Evolutionary conservation across 495 filamentous ascomycete genomes (phyloP).

Genomic region (Astrothelium macrocarpum): DNA sequence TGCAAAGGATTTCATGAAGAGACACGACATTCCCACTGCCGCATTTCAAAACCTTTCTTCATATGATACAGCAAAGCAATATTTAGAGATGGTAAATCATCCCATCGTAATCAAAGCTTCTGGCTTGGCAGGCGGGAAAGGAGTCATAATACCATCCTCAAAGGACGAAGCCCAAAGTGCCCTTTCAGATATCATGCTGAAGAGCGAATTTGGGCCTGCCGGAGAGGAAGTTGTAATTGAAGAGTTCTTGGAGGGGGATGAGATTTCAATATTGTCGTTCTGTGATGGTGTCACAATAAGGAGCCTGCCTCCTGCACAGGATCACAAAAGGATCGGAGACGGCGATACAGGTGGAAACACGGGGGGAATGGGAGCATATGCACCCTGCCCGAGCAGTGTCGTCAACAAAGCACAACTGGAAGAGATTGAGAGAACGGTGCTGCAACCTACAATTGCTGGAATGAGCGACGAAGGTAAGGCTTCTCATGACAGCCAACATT

Average conservation of each 20-base stretch:
- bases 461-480: slow-evolving; percentile 63
- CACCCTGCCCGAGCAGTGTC: slow-evolving; percentile 62
- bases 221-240: slow-evolving; percentile 94
- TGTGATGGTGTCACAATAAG: slow-evolving; percentile 78
- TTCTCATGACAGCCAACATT: background rate
- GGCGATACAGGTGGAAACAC: slow-evolving; percentile 90
- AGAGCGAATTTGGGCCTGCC: slow-evolving; percentile 76
- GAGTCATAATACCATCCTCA: slow-evolving; percentile 72
- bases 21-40: slow-evolving; percentile 82
- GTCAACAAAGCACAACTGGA: slow-evolving; percentile 64
- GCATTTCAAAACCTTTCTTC: slow-evolving; percentile 78
- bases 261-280: slow-evolving; percentile 85
- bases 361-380: slow-evolving; percentile 97
- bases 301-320: slow-evolving; percentile 85
- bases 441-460: slow-evolving; percentile 82
- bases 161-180: slow-evolving; percentile 75
- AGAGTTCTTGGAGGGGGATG: slow-evolving; percentile 85
- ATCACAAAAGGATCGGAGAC: slow-evolving; percentile 91
- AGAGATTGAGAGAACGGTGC: slow-evolving; percentile 68
- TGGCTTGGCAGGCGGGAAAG: slow-evolving; percentile 83
- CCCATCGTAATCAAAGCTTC: slow-evolving; percentile 82
- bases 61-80: slow-evolving; percentile 64
- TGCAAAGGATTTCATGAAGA: slow-evolving; percentile 96
- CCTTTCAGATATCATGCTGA: slow-evolving; percentile 81
- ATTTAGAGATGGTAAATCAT: slow-evolving; percentile 65